Evolutionary conservation across 2,329 filamentous ascomycete species (phyloP), one percentile per base, ranked within the genome.

Genomic region (Botryotinia narcissicola): DNA sequence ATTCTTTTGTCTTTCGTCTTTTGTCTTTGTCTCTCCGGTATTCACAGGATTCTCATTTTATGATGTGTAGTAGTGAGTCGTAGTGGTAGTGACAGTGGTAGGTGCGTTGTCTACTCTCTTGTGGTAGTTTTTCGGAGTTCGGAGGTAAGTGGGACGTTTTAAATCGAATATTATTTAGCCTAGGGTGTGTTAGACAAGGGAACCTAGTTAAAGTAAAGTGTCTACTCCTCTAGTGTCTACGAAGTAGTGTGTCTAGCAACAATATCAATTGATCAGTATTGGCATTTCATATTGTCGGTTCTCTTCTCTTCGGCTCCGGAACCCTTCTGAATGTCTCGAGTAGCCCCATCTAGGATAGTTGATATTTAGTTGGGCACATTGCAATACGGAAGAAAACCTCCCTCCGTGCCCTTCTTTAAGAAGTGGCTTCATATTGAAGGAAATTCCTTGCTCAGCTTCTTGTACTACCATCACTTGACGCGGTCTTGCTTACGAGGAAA

Each of bases 391-490:
- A 32, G 48, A 69, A 57, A 57, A n/a, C n/a, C 48, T 16, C 18
- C 66, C 35, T 18, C 66, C 32, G 5, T n/a, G 10, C n/a, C 37
- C n/a, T 10, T 22, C 4, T 32, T 16, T 42, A 42, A 37, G 35
- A 22, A 42, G 25, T 68, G 16, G 48, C 64, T 54, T 37, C 66
- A 69, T 69, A 44, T 25, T 40, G 64, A 57, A 54, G 32, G 14
- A 29, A 29, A 29, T n/a, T 18, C 66, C 35, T 69, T 44, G 66
- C 48, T 44, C 20, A 8, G 16, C 14, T 57, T 57, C 10, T 44
- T 69, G 66, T 69, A 18, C 66, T 57, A 69, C 66, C 35, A 57
- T 42, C 35, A 57, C 35, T 69, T 44, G 48, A 69, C 66, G 64
- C 64, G 64, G 46, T 67, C 22, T 16, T 67, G 14, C 32, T 67